Percentiles rank a stretch among this genome's conserved stretches.
Evolutionary conservation across 2,329 filamentous ascomycete species (phyloP).

Genomic region (Pseudopyricularia cyperi): DNA sequence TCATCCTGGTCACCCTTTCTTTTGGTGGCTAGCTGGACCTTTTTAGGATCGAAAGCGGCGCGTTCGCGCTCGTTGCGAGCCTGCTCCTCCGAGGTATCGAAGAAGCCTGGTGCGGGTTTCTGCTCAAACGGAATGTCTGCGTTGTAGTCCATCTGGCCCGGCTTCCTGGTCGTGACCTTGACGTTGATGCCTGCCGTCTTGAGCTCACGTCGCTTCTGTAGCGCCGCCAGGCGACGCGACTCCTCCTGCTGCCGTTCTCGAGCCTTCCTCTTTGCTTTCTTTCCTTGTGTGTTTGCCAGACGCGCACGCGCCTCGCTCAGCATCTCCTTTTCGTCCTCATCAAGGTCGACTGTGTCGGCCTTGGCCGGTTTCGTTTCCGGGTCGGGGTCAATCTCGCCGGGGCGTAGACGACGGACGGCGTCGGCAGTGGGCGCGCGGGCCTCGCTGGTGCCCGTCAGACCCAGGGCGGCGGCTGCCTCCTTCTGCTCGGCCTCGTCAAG

Average conservation of each 20-base stretch:
- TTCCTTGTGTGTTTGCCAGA: slow-evolving; percentile 94
- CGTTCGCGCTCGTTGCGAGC: slow-evolving; percentile 70
- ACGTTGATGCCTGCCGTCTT: slow-evolving; percentile 98
- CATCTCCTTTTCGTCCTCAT: slow-evolving; percentile 99
- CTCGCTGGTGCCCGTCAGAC: slow-evolving; percentile 77
- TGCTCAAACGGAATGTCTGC: slow-evolving; percentile 98
- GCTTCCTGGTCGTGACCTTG: slow-evolving; percentile 82
- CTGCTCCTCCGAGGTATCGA: slow-evolving; percentile 79
- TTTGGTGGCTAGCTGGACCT: slow-evolving; percentile 75
- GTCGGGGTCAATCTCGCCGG: slow-evolving; percentile 93
- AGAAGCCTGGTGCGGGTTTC: slow-evolving; percentile 76
- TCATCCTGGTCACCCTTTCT: slow-evolving; percentile 87
- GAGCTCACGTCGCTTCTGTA: slow-evolving; percentile 91
- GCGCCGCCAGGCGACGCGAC: slow-evolving; percentile 72
- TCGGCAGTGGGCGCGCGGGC: slow-evolving; percentile 80
- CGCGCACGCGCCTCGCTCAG: slow-evolving; percentile 91
- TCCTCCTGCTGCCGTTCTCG: slow-evolving; percentile 92
- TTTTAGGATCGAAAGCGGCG: slow-evolving; percentile 79
- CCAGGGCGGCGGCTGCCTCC: slow-evolving; percentile 66
- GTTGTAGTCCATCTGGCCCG: slow-evolving; percentile 99
- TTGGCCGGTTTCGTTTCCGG: slow-evolving; percentile 91
- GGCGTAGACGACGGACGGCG: slow-evolving; percentile 75
- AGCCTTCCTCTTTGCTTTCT: slow-evolving; percentile 97
- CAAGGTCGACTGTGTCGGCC: slow-evolving; percentile 93
- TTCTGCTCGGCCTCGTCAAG: slow-evolving; percentile 89